Conservation (phyloP, 805 yeast genomes). For the Pichia eremophila region DNA sequence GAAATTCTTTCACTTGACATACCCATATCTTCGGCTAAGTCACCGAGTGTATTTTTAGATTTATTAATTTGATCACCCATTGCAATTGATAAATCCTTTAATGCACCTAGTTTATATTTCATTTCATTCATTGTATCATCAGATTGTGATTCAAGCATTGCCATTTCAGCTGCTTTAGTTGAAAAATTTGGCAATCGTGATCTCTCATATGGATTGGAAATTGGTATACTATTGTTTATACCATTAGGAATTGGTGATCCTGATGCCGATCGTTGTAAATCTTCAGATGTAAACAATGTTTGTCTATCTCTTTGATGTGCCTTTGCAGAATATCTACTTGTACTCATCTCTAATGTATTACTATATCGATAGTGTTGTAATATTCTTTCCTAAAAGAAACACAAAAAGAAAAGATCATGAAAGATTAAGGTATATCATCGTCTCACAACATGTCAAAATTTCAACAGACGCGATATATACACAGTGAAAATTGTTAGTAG, state of each 20-base stretch:
- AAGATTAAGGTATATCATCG: too few species aligned
- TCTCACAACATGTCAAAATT: too few species aligned
- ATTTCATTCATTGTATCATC: conserved; percentile 49
- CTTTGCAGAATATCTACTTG: conserved; percentile 9
- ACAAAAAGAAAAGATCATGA: too few species aligned
- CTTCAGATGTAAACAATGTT: conserved; percentile 7
- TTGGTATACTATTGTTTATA: not conserved
- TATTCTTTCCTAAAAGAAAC: too few species aligned
- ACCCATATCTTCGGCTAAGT: conserved; percentile 25
- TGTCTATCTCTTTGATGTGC: conserved; percentile 7
- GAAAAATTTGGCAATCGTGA: conserved; percentile 27
- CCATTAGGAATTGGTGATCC: conserved; percentile 21
- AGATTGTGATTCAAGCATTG: conserved; percentile 57
- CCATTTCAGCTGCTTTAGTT: conserved; percentile 39
- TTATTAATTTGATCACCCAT: conserved; percentile 57
- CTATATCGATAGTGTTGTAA: too few species aligned
- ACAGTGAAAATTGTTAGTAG: too few species aligned
- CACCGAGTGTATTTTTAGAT: conserved; percentile 19
- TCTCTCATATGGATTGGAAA: conserved; percentile 7
- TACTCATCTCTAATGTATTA: conserved; percentile 5
- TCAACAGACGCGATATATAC: too few species aligned
- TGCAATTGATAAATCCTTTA: conserved; percentile 45
- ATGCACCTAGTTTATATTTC: conserved; percentile 42
- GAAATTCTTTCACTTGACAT: conserved; percentile 33
- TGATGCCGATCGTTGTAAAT: conserved; percentile 2